These are phyloP conservation scores for Pseudocercospora fijiensis DNA, from an alignment of 2,329 filamentous ascomycete species.

Conservation along the genomic window DNA sequence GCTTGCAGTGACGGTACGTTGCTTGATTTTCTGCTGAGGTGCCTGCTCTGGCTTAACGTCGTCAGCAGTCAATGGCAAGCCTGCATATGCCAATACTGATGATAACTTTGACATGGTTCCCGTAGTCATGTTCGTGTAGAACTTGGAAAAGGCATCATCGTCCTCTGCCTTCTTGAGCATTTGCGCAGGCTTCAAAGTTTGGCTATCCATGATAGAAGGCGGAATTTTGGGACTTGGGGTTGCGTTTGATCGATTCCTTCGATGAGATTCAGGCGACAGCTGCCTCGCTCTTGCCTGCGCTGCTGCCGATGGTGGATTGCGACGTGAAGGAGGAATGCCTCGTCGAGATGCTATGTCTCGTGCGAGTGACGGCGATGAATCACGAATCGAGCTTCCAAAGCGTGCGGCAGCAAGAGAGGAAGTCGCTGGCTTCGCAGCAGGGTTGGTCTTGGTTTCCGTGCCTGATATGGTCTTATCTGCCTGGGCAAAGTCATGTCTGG, in stretches of 20 bases:
- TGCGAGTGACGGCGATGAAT: slow-evolving; percentile 40
- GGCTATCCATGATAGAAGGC: slow-evolving; percentile 35
- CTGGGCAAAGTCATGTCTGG: slow-evolving; percentile 48
- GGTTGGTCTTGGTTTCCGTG: neutral
- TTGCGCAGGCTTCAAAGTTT: slow-evolving; percentile 23
- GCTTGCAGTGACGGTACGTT: slow-evolving; percentile 33
- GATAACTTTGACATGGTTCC: slow-evolving; percentile 85
- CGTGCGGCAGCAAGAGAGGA: slow-evolving; percentile 30
- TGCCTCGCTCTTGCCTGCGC: slow-evolving; percentile 34
- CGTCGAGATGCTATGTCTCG: slow-evolving; percentile 42
- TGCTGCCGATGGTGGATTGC: slow-evolving; percentile 30
- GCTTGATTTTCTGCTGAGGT: slow-evolving; percentile 33
- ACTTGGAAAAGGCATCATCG: slow-evolving; percentile 76
- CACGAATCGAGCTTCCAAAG: slow-evolving; percentile 31
- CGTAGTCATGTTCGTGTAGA: slow-evolving; percentile 83
- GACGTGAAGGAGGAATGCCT: slow-evolving; percentile 36
- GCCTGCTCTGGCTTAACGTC: slow-evolving; percentile 32
- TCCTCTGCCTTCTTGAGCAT: slow-evolving; percentile 29
- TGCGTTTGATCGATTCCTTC: slow-evolving; percentile 18
- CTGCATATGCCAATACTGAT: slow-evolving; percentile 87
- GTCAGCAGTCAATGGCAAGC: slow-evolving; percentile 65
- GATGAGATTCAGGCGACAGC: slow-evolving; percentile 35
- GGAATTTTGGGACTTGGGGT: slow-evolving; percentile 28
- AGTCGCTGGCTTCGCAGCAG: slow-evolving; percentile 20
- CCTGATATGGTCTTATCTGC: slow-evolving; percentile 21